Base-by-base conservation (phyloP, 176 grass and related monocot genomes). In the Raddia guianensis region DNA sequence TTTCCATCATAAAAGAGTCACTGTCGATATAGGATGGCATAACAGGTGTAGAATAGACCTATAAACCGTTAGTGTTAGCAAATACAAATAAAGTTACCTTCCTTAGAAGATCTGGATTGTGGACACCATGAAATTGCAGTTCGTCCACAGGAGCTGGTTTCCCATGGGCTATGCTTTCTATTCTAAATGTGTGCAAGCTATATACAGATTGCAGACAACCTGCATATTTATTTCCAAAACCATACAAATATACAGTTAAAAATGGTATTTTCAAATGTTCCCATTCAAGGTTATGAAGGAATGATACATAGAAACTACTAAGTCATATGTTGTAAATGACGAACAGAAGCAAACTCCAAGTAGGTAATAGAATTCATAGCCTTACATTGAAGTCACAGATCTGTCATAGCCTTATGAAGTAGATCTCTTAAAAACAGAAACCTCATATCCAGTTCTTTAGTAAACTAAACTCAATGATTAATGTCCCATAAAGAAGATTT, bases 81-180 rank as follows among this genome's bases (percentile, higher is more conserved):
- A 49, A 42, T 49, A 76, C 20, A 77, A 21, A 32, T 15, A 60
- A 12, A 80, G 42, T 73, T 79, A 95, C 93, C 87, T 66, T 87
- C 67, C 69, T 82, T 46, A 92, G 81, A 71, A 91, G 85, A 76
- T 77, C 77, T 73, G 84, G 87, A 60, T 83, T 85, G 10, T 88
- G 60, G 48, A 95, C 84, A 57, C 87, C 90, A 86, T 88, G 93
- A 92, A 95, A 86, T 49, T 92, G 93, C n/a, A 95, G 77, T 79
- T 90, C 89, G 70, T 88, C 89, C 43, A 95, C 57, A 50, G 93
- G 87, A 79, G 87, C 84, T 60, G 89, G 83, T 79, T 95, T 92
- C 46, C 87, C 70, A 52, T 80, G 65, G 71, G 75, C 72, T 90
- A 81, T 90, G 77, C 84, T 89, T 73, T 85, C 92, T 79, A 94